Evolutionary conservation across 2,329 filamentous ascomycete species (phyloP).

Genomic region (Penicillium frequentans): DNA sequence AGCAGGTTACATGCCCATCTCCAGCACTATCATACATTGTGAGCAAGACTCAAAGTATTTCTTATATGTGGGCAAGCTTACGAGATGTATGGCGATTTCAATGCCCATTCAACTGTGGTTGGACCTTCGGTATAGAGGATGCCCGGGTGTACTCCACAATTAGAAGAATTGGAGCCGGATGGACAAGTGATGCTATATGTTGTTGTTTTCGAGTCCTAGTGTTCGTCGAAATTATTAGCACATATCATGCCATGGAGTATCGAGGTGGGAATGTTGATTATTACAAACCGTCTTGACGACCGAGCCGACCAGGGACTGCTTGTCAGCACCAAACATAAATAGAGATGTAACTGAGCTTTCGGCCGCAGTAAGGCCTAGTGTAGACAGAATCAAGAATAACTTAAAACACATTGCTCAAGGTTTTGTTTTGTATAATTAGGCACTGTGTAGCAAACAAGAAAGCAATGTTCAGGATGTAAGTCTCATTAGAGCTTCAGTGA

Average conservation of each 20-base stretch:
- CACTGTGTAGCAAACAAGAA: too few species aligned
- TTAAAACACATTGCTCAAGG: background rate
- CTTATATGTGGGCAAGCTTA: background rate
- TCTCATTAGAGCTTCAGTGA: too few species aligned
- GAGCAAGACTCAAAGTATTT: background rate
- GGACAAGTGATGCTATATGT: background rate
- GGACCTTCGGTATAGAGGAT: slow-evolving; percentile 20
- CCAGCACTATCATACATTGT: background rate
- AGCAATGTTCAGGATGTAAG: too few species aligned
- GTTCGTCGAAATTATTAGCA: background rate
- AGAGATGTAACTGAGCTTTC: slow-evolving; percentile 21
- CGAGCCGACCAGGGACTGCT: slow-evolving; percentile 23
- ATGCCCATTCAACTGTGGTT: slow-evolving; percentile 5
- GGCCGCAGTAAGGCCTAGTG: background rate
- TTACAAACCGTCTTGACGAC: slow-evolving; percentile 23
- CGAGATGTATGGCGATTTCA: background rate
- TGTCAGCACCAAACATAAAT: slow-evolving; percentile 22
- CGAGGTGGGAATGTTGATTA: slow-evolving; percentile 7
- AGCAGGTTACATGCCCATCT: slow-evolving; percentile 14
- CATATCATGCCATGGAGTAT: background rate
- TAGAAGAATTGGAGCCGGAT: slow-evolving; percentile 17
- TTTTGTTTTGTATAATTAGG: background rate
- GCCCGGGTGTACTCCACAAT: slow-evolving; percentile 28
- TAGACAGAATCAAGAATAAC: background rate
- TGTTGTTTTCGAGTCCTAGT: background rate